A percentile compares a stretch with the other conserved stretches of the same genome.
phyloP scores from a whole-genome alignment of 2,329 filamentous ascomycete genomes.

The Xylaria sp. region DNA sequence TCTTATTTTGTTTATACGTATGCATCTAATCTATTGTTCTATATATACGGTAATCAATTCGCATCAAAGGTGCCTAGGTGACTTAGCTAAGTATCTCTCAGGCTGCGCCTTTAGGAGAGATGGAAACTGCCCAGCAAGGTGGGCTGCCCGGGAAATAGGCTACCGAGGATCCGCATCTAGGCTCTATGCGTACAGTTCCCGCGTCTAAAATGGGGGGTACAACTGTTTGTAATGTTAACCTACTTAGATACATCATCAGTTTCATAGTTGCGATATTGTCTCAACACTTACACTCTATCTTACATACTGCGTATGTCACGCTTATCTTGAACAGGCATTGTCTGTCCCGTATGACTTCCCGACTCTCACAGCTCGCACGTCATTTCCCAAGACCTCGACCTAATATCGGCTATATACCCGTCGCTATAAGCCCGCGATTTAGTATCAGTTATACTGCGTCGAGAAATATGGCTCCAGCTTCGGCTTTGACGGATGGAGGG shows the following conservation, averaged over 20 bases:
- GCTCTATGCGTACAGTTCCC: neutral
- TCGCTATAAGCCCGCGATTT: slow-evolving; percentile 48
- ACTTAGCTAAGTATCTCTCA: neutral
- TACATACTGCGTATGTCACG: neutral
- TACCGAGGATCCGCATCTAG: slow-evolving; percentile 29
- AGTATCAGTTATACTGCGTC: slow-evolving; percentile 43
- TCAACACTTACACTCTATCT: slow-evolving; percentile 1
- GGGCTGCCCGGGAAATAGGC: slow-evolving; percentile 10
- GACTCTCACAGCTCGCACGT: slow-evolving; percentile 76
- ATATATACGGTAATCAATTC: neutral
- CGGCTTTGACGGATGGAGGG: slow-evolving; percentile 62
- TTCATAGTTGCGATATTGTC: neutral
- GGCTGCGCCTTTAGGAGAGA: neutral
- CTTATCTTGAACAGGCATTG: neutral
- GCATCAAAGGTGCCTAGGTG: neutral
- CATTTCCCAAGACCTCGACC: slow-evolving; percentile 74
- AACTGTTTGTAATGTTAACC: neutral
- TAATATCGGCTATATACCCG: slow-evolving; percentile 63
- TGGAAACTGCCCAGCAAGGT: neutral
- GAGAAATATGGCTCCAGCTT: slow-evolving; percentile 57
- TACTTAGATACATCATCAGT: slow-evolving; percentile 29
- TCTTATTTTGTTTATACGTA: neutral
- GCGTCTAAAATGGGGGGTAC: slow-evolving; percentile 9
- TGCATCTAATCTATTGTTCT: neutral
- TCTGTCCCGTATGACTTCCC: slow-evolving; percentile 72